These are phyloP conservation scores for Trichomonas gallinae DNA, from an alignment of 208 protist species.

Conservation along the genomic window DNA sequence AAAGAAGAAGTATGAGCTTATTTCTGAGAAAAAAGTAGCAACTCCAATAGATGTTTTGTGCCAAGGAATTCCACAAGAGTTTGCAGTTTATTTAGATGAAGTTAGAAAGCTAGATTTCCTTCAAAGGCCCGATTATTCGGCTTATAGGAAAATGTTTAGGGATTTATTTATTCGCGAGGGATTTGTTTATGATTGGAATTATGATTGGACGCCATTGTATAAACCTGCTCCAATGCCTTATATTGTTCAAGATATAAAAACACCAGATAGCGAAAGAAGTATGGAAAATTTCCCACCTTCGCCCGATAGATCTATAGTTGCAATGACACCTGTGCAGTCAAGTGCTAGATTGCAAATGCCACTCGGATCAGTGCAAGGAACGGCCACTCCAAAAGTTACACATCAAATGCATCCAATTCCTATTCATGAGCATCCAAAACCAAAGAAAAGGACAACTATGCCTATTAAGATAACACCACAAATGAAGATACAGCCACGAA, in stretches of 20 bases:
- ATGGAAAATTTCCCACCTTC: background rate
- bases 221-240: background rate
- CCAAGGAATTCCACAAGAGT: slow-evolving; percentile 63
- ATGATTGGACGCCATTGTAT: slow-evolving; percentile 67
- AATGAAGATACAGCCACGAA: background rate
- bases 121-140: slow-evolving; percentile 92
- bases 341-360: background rate
- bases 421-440: background rate
- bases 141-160: slow-evolving; percentile 71
- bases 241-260: background rate
- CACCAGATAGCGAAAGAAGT: background rate
- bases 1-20: slow-evolving; percentile 96
- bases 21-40: slow-evolving; percentile 82
- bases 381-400: background rate
- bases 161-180: slow-evolving; percentile 87
- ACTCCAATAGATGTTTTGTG: slow-evolving; percentile 79
- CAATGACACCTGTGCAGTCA: background rate
- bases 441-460: background rate
- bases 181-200: slow-evolving; percentile 87
- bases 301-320: background rate
- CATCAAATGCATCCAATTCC: background rate
- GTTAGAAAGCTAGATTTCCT: slow-evolving; percentile 82
- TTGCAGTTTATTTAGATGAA: slow-evolving; percentile 88
- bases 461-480: background rate
- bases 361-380: background rate